These are phyloP conservation scores for Fusarium caatingaense DNA, from an alignment of 2,329 filamentous ascomycete species.

Conservation along the genomic window DNA sequence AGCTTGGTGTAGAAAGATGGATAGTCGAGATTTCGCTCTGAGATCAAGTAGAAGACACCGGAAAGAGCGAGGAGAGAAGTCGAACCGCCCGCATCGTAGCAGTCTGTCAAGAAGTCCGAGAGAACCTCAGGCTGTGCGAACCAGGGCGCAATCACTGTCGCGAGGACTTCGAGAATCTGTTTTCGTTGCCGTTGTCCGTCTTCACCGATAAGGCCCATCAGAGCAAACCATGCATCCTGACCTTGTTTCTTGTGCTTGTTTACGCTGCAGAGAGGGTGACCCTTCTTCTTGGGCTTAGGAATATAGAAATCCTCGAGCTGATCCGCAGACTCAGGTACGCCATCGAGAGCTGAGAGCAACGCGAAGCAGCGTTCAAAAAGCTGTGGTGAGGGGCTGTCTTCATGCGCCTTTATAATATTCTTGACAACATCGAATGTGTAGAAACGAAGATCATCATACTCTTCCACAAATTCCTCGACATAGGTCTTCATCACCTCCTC, in stretches of 20 bases:
- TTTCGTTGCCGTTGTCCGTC: slow-evolving; percentile 88
- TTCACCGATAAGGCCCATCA: slow-evolving; percentile 75
- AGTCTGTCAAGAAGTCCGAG: slow-evolving; percentile 97
- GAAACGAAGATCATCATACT: slow-evolving; percentile 86
- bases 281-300: slow-evolving; percentile 72
- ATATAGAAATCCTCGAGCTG: slow-evolving; percentile 78
- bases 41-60: slow-evolving; percentile 94
- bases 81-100: slow-evolving; percentile 86
- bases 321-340: slow-evolving; percentile 73
- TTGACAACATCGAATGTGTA: slow-evolving; percentile 81
- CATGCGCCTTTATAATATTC: slow-evolving; percentile 43
- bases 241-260: slow-evolving; percentile 80
- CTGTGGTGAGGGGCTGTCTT: slow-evolving; percentile 34
- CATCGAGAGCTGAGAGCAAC: slow-evolving; percentile 74
- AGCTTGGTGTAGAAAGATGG: slow-evolving; percentile 93
- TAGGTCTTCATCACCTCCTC: slow-evolving; percentile 77
- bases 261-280: slow-evolving; percentile 72
- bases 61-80: slow-evolving; percentile 89
- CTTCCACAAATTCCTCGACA: slow-evolving; percentile 79
- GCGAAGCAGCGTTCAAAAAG: slow-evolving; percentile 69
- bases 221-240: slow-evolving; percentile 86
- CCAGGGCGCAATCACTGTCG: slow-evolving; percentile 85
- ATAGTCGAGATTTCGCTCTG: slow-evolving; percentile 94
- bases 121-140: slow-evolving; percentile 88
- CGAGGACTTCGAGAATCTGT: slow-evolving; percentile 78